Evolutionary conservation across 345 rosid genomes (phyloP), one percentile per base, ranked within the genome.

Genomic region (Eucalyptus grandis): DNA sequence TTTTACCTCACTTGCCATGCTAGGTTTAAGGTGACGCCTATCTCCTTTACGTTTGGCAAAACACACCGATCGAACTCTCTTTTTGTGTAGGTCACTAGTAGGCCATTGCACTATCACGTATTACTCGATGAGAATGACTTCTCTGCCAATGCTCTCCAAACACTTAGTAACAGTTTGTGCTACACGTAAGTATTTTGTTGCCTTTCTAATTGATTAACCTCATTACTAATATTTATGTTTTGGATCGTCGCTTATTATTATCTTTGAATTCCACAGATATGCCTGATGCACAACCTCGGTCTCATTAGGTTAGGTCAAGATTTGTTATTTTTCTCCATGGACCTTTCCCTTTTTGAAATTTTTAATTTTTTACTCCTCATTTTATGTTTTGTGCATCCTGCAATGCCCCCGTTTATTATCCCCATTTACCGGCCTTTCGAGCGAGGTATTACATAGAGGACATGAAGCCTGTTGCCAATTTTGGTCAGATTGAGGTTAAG

Each of bases 261-360:
- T 21, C 19, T 17, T 88, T 82, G 31, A 58, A 37, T 30, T 62
- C 4, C 62, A 47, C 89, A 97, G 95, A 77, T 95, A 90, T 89
- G 99, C 96, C 2, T 93, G 96, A 90, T 96, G 97, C 90, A 97
- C 98, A 5, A 91, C 95, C 3, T n/a, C n/a, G n/a, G n/a, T 96
- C 40, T 95, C 98, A 5, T 90, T 95, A 49, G 97, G 96, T 93
- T 4, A 5, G 93, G n/a, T 51, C 49, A 14, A 21, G 47, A 3
- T 80, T 30, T 72, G 44, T 34, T 51, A 83, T 11, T 54, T 50
- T 50, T 50, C 16, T 15, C 53, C 56, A 53, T 53, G 9, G 22
- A 40, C 30, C 19, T 46, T 14, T 14, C 30, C 19, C 22, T 14
- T 14, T 46, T 44, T 53, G 21, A 53, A 17, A 16, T 8, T 30